These are phyloP conservation scores for Prunella vulgaris DNA, from an alignment of 257 asterid species.

Conservation along the genomic window DNA sequence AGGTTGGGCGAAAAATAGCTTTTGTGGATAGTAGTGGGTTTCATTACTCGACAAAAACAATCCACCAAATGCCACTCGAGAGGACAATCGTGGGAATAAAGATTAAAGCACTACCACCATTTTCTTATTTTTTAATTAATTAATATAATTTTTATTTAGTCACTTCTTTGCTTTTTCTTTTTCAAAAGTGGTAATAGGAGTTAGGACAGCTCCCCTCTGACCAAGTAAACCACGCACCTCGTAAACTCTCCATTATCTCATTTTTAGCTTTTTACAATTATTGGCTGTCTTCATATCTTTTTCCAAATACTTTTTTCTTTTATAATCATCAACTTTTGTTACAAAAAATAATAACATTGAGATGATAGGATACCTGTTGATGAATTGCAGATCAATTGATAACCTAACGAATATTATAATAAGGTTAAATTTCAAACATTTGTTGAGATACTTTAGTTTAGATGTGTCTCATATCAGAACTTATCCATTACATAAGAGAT, in stretches of 20 bases:
- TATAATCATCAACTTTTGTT: slow-evolving; percentile 10
- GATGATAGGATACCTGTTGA: not conserved
- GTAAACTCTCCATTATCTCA: slow-evolving; percentile 23
- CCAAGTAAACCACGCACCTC: slow-evolving; percentile 12
- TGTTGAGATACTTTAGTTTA: not conserved
- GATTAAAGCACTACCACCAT: slow-evolving; percentile 44
- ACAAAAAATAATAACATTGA: not conserved
- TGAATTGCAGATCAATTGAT: not conserved
- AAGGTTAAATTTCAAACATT: not conserved
- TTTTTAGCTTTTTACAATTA: slow-evolving; percentile 14
- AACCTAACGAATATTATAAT: not conserved
- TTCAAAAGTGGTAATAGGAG: slow-evolving; percentile 30
- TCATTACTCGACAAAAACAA: slow-evolving; percentile 34
- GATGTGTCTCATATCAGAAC: no score
- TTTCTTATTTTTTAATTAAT: slow-evolving; percentile 1
- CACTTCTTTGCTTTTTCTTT: slow-evolving; percentile 16
- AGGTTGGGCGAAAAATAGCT: slow-evolving; percentile 30
- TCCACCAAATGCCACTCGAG: slow-evolving; percentile 62
- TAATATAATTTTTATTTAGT: not conserved
- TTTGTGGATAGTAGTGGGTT: slow-evolving; percentile 34
- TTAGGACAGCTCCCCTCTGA: slow-evolving; percentile 20
- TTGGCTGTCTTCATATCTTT: slow-evolving; percentile 12
- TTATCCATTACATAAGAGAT: no score
- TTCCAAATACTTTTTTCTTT: not conserved
- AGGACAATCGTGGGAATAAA: slow-evolving; percentile 59